These are phyloP conservation scores for Tothia fuscella DNA, from an alignment of 2,329 filamentous ascomycete genomes.

Conservation along the genomic window DNA sequence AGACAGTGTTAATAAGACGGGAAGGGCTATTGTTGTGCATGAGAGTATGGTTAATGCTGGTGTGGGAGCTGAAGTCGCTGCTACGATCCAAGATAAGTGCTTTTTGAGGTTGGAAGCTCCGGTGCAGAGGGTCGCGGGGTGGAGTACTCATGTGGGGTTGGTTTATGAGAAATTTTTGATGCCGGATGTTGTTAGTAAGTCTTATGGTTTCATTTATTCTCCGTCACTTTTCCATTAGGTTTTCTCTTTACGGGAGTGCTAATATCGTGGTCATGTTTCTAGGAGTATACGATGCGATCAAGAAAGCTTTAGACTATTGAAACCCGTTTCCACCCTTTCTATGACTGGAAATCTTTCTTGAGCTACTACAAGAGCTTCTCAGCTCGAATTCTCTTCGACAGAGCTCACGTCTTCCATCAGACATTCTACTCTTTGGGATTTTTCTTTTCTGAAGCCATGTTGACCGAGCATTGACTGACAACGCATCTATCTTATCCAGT, in stretches of 20 bases:
- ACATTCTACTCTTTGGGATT: no score
- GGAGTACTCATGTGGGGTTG: conserved; percentile 73
- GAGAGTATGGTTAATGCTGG: conserved; percentile 87
- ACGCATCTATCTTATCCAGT: no score
- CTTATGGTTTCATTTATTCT: background rate
- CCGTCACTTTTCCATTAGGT: background rate
- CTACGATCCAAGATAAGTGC: conserved; percentile 76
- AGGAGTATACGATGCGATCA: conserved; percentile 40
- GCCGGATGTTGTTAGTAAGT: conserved; percentile 79
- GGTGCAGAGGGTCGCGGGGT: conserved; percentile 75
- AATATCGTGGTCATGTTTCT: no score
- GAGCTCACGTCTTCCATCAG: no score
- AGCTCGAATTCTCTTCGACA: no score
- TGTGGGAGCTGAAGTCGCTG: conserved; percentile 78
- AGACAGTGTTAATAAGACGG: conserved; percentile 75
- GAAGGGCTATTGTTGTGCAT: conserved; percentile 76
- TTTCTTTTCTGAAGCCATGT: no score
- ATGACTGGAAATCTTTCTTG: no score
- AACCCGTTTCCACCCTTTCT: no score
- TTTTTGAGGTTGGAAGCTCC: conserved; percentile 78
- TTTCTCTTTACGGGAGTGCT: background rate
- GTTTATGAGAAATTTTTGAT: conserved; percentile 60
- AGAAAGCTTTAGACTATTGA: conserved; percentile 33
- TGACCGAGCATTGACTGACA: no score
- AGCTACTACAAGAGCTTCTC: no score